Evolutionary conservation across 306 rosid species (phyloP).

Genomic region (Hippophae rhamnoides): DNA sequence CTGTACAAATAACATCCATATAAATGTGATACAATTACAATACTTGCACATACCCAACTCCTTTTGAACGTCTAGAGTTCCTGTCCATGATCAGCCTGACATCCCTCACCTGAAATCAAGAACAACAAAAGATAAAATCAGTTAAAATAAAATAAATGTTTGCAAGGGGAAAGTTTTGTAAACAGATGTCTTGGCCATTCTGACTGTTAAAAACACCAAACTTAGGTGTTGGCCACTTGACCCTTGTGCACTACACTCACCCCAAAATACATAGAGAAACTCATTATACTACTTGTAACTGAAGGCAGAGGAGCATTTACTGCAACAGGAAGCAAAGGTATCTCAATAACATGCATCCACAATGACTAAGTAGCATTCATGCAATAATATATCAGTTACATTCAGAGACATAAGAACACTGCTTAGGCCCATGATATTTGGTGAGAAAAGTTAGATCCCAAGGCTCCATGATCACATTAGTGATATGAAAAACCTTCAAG

Average conservation of each 20-base stretch:
- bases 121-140: not conserved
- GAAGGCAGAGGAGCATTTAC: slow-evolving; percentile 40
- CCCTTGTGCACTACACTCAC: slow-evolving; percentile 34
- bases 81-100: slow-evolving; percentile 98
- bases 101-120: slow-evolving; percentile 75
- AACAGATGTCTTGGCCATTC: slow-evolving; percentile 12
- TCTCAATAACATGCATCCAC: slow-evolving; percentile 28
- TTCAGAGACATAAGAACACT: not conserved
- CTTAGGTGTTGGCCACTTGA: slow-evolving; percentile 18
- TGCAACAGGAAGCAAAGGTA: slow-evolving; percentile 45
- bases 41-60: slow-evolving; percentile 86
- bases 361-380: slow-evolving; percentile 18
- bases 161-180: not conserved
- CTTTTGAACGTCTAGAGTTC: slow-evolving; percentile 96
- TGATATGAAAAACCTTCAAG: not conserved
- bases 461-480: not conserved
- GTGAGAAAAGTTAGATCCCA: not conserved
- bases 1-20: slow-evolving; percentile 37
- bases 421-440: not conserved
- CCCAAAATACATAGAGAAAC: slow-evolving; percentile 30
- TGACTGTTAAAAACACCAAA: slow-evolving; percentile 21
- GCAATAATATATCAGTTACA: slow-evolving; percentile 12
- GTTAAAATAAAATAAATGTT: not conserved
- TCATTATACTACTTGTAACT: slow-evolving; percentile 37
- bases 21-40: slow-evolving; percentile 13